Conservation (phyloP, 306 rosid genomes). For the Gynostemma pentaphyllum region DNA sequence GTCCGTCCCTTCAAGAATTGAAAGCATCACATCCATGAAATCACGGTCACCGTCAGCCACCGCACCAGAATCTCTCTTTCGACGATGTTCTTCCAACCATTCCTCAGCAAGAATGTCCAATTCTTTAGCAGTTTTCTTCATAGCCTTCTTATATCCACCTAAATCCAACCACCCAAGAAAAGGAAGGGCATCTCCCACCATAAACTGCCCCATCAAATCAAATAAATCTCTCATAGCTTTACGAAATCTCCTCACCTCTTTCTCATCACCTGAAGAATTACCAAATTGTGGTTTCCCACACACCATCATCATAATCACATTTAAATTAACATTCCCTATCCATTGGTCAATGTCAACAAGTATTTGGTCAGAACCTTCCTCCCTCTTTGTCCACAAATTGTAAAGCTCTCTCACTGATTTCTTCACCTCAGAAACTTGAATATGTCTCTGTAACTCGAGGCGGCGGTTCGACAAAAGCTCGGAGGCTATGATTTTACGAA, state of each 20-base stretch:
- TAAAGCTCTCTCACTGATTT: conserved; percentile 17
- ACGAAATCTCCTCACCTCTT: conserved; percentile 1
- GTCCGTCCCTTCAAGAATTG: conserved; percentile 9
- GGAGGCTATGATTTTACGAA: conserved; percentile 20
- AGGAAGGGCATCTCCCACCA: conserved; percentile 33
- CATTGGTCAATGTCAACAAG: conserved; percentile 17
- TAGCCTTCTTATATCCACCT: conserved; percentile 37
- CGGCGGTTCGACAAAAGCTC: conserved; percentile 33
- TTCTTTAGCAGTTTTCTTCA: conserved; percentile 19
- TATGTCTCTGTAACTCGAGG: conserved; percentile 19
- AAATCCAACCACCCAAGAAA: conserved; percentile 33
- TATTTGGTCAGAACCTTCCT: conserved; percentile 18
- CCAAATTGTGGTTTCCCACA: conserved; percentile 17
- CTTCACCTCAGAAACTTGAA: conserved; percentile 19
- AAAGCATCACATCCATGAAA: conserved; percentile 29
- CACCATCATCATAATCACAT: conserved; percentile 28
- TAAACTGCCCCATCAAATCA: conserved; percentile 11
- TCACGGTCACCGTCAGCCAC: conserved; percentile 12
- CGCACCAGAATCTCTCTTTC: not conserved
- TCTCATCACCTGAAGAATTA: not conserved
- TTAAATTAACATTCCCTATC: conserved; percentile 31
- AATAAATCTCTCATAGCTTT: conserved; percentile 19
- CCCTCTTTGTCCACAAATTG: conserved; percentile 12
- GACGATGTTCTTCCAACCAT: conserved; percentile 39
- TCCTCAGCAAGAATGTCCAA: conserved; percentile 15